Evolutionary conservation across 495 filamentous ascomycete genomes (phyloP).

Genomic region (Lasiosphaeria ovina): DNA sequence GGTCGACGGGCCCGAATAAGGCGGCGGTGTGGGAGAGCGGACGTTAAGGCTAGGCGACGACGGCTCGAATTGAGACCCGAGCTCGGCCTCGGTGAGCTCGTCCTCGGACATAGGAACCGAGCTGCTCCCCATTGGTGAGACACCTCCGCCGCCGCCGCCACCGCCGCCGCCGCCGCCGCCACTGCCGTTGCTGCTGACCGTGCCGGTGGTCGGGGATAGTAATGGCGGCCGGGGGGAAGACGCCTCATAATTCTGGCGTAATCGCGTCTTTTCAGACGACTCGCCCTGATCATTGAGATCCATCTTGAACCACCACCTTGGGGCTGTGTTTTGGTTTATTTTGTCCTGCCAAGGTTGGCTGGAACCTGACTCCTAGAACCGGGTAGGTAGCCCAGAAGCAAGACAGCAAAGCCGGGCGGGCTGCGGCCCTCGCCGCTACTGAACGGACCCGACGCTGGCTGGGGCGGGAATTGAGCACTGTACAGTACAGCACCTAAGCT

Average conservation of each 20-base stretch:
- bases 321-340: too few relatives aligned
- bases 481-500: too few relatives aligned
- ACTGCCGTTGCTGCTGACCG: background rate
- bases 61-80: slow-evolving; percentile 6
- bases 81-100: slow-evolving; percentile 8
- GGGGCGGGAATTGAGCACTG: too few relatives aligned
- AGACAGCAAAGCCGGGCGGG: too few relatives aligned
- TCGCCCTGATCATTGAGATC: slow-evolving; percentile 1
- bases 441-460: too few relatives aligned
- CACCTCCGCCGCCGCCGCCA: background rate
- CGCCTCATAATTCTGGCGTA: slow-evolving; percentile 17
- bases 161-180: background rate
- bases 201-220: slow-evolving; percentile 3
- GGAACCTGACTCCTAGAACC: too few relatives aligned
- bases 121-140: slow-evolving; percentile 18
- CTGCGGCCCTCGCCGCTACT: too few relatives aligned
- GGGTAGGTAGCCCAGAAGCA: too few relatives aligned
- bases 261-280: slow-evolving; percentile 15
- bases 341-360: too few relatives aligned
- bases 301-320: background rate
- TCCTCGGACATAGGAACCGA: slow-evolving; percentile 26
- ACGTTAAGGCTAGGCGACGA: slow-evolving; percentile 3
- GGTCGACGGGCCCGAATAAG: slow-evolving; percentile 45
- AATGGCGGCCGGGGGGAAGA: background rate
- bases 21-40: slow-evolving; percentile 35